phyloP scores from a whole-genome alignment of 78 protist genomes.

The Protostelium mycophagum region DNA sequence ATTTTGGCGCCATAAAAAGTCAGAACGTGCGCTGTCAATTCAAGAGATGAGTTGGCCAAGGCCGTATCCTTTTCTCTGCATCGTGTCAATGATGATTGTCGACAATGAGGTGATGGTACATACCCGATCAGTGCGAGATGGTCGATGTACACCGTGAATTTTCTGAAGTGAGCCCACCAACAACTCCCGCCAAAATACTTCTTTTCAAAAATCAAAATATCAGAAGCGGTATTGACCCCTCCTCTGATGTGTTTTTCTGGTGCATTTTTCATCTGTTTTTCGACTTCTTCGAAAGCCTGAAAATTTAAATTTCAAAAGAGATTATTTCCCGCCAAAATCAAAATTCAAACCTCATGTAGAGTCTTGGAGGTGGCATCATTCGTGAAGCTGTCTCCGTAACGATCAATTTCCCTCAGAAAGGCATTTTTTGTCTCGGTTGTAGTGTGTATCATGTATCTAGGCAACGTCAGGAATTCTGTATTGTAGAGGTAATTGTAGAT shows the following conservation, averaged over 20 bases:
- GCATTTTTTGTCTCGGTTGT: constrained; percentile 16
- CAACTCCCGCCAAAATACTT: constrained; percentile 17
- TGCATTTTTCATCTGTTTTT: constrained; percentile 11
- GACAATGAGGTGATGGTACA: not conserved
- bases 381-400: constrained; percentile 52
- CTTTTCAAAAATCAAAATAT: not conserved
- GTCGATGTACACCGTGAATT: constrained; percentile 34
- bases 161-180: constrained; percentile 48
- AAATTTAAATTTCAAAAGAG: too few relatives aligned
- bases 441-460: constrained; percentile 47
- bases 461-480: not conserved
- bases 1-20: not conserved
- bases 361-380: constrained; percentile 6
- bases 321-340: too few relatives aligned
- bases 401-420: constrained; percentile 31
- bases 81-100: not conserved
- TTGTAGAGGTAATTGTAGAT: not conserved
- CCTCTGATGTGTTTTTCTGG: not conserved
- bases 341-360: constrained; percentile 32
- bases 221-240: not conserved
- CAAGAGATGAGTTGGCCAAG: not conserved
- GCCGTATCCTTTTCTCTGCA: not conserved
- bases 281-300: constrained; percentile 31
- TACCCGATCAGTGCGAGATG: constrained; percentile 39
- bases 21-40: not conserved